A percentile compares a stretch with the other conserved stretches of the same genome.
Evolutionary conservation across 2,329 filamentous ascomycete genomes (phyloP).

Genomic region (Pseudocercospora musae): DNA sequence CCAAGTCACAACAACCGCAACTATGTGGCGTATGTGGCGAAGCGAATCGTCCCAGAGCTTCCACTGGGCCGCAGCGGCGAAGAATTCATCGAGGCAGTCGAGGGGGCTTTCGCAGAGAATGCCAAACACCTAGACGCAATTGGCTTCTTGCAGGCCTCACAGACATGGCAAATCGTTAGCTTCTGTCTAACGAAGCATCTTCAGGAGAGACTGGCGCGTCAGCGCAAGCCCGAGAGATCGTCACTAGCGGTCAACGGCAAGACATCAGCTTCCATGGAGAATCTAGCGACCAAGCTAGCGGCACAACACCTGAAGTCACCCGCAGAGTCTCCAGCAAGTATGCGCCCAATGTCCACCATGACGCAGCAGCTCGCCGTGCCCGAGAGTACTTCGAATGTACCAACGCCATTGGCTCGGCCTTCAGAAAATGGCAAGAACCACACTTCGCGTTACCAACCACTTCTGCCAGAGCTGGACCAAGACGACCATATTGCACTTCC

Average conservation of each 20-base stretch:
- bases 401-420: constrained; percentile 52
- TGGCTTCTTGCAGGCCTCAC: constrained; percentile 50
- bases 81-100: constrained; percentile 16
- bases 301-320: constrained; percentile 22
- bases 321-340: constrained; percentile 14
- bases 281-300: constrained; percentile 17
- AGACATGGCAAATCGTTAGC: constrained; percentile 58
- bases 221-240: constrained; percentile 10
- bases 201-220: constrained; percentile 29
- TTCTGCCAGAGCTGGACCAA: constrained; percentile 32
- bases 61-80: constrained; percentile 7
- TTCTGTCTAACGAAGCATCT: constrained; percentile 51
- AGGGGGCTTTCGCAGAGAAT: constrained; percentile 18
- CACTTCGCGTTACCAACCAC: constrained; percentile 24
- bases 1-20: constrained; percentile 22
- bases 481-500: constrained; percentile 27
- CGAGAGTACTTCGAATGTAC: constrained; percentile 52
- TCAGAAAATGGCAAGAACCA: constrained; percentile 10
- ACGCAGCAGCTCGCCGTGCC: constrained; percentile 24
- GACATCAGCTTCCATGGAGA: constrained; percentile 16
- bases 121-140: constrained; percentile 11
- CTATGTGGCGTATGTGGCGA: constrained; percentile 17
- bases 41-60: constrained; percentile 12
- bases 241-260: constrained; percentile 4
- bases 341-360: constrained; percentile 23